Evolutionary conservation across 2,329 filamentous ascomycete genomes (phyloP), one percentile per base, ranked within the genome.

Genomic region (Penicillium sp.): DNA sequence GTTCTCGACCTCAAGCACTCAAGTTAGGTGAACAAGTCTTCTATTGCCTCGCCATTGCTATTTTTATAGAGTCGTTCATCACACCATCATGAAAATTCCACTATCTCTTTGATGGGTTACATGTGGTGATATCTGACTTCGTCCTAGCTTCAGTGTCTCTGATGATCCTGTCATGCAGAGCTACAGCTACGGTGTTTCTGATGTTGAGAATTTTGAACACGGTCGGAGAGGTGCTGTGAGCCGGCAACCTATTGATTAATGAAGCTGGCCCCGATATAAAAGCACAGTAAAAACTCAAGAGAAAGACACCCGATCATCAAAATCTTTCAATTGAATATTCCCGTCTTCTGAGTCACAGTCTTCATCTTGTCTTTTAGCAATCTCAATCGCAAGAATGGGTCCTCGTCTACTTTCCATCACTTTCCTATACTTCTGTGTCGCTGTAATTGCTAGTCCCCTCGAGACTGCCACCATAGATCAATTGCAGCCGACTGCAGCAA

Each of bases 361-460:
- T 31, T 5, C 2, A 33, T 16, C n/a, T 3, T 33, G 5, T 16
- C 29, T 33, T 33, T 33, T 5, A 33, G 14, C 5, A 33, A 3
- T 33, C 16, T 16, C 14, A 16, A 16, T 33, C 13, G 31, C 31
- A 33, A 45, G 5, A 19, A 59, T 59, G 53, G 21, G 27, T 13
- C 21, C 3, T 5, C 10, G 5, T 44, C 41, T n/a, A 24, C 14
- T 33, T 14, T 29, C 48, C 3, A 19, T 39, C n/a, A 39, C 31
- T 16, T 50, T 13, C 4, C 21, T 60, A 9, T 39, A 52, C 7
- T 46, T 53, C 44, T 39, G 10, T 11, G 3, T 53, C 4, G 21
- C 24, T 16, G 39, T 46, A 22, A 53, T 52, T 22, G 58, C 61
- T 10, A 53, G 57, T 14, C 63, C 63, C n/a, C 49, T 31, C 14